Evolutionary conservation across 495 filamentous ascomycete genomes (phyloP), one percentile per base, ranked within the genome.

Genomic region (Neurospora intermedia): DNA sequence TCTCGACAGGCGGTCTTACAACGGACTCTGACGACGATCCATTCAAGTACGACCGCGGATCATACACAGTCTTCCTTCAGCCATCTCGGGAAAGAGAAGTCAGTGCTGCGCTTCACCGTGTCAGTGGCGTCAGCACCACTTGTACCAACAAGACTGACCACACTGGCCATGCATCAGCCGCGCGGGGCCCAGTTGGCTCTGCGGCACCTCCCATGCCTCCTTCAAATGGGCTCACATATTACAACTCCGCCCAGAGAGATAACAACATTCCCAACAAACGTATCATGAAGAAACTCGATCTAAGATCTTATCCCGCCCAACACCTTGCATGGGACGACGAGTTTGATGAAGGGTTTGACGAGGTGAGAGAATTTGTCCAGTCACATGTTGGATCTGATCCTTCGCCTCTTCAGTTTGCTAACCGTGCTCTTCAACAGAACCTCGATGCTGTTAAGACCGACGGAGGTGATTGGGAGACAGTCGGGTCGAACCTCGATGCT

Each of bases 1-100:
- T 73, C 15, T 76, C 74, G 4, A 73, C 59, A 13, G 76, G 71
- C 35, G 73, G 48, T 11, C n/a, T 69, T 13, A 75, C 70, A 3
- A 74, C 75, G 11, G 77, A 77, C 13, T 79, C 79, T 7, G 79
- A 80, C 43, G 78, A 78, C 6, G 79, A 82, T 66, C 80, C 76
- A 6, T 82, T 82, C 77, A 74, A 72, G 39, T 82, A 80, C 42
- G 80, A 82, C 69, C 75, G 74, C 41, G 69, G 71, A 9, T 74
- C 77, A 18, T 76, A 77, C 62, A 73, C 71, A 2, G 62, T 75
- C 6, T 78, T 78, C 39, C 71, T 81, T 6, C 72, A 75, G n/a
- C 77, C 75, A 11, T 62, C 73, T 1, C 72, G 73, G 39, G 79
- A 81, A 73, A 71, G 78, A 40, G 79, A 81, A 31, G 75, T 80